Evolutionary conservation across 441 rosid genomes (phyloP).

Genomic region (Eruca vesicaria): DNA sequence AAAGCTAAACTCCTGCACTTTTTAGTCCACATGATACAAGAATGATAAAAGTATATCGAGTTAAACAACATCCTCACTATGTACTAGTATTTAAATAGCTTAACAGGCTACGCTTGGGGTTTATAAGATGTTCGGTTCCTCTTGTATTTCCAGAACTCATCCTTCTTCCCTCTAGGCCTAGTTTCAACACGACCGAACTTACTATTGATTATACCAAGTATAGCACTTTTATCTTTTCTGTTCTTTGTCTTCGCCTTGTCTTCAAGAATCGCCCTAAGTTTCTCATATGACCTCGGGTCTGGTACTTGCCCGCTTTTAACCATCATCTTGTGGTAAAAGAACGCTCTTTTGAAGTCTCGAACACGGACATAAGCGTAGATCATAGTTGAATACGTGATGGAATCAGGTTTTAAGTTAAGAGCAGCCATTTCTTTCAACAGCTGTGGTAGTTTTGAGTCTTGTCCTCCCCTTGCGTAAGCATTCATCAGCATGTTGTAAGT

Average conservation of each 20-base stretch:
- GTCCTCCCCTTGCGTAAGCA: conserved; percentile 88
- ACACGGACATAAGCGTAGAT: conserved; percentile 82
- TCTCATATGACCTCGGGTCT: conserved; percentile 68
- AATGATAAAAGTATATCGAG: not conserved
- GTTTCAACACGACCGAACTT: conserved; percentile 57
- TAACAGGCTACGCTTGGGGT: not conserved
- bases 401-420: conserved; percentile 73
- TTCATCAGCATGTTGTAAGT: conserved; percentile 94
- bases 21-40: conserved; percentile 21
- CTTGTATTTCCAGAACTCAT: conserved; percentile 87
- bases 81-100: conserved; percentile 10
- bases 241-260: conserved; percentile 72
- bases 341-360: conserved; percentile 87
- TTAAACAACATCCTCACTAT: not conserved
- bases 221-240: conserved; percentile 69
- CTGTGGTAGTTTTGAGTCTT: conserved; percentile 75
- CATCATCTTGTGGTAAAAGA: conserved; percentile 87
- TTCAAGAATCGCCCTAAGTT: conserved; percentile 76
- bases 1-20: conserved; percentile 25
- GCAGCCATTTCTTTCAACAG: conserved; percentile 77
- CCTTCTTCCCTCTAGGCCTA: conserved; percentile 72
- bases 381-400: conserved; percentile 80
- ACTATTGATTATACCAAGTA: conserved; percentile 80
- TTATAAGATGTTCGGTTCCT: conserved; percentile 37
- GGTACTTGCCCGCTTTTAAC: conserved; percentile 79